These are phyloP conservation scores for Alternaria consortialis DNA, from an alignment of 2,329 filamentous ascomycete species.

Conservation along the genomic window DNA sequence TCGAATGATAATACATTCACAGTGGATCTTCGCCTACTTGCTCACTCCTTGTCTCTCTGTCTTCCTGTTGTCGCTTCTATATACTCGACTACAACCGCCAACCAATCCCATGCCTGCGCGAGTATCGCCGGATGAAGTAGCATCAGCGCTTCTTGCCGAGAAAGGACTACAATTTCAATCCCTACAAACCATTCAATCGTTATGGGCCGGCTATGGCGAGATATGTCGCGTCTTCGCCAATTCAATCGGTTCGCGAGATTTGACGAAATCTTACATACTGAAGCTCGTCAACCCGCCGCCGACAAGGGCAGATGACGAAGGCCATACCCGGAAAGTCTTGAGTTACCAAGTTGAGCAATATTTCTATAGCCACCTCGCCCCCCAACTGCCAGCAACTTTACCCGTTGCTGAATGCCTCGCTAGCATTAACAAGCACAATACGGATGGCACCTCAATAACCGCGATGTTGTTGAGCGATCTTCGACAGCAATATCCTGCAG, in stretches of 20 bases:
- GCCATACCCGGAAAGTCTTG: constrained; percentile 71
- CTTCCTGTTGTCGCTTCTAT: constrained; percentile 2
- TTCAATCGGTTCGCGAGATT: constrained; percentile 14
- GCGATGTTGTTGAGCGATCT: constrained; percentile 69
- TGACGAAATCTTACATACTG: constrained; percentile 59
- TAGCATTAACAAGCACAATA: constrained; percentile 53
- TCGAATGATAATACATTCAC: constrained; percentile 8
- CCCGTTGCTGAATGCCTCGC: constrained; percentile 63
- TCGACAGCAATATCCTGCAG: constrained; percentile 62
- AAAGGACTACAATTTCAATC: constrained; percentile 38
- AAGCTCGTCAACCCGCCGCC: constrained; percentile 68
- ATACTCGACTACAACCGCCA: background rate
- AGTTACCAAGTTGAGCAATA: constrained; percentile 73
- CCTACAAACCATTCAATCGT: constrained; percentile 49
- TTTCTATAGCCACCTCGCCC: constrained; percentile 68
- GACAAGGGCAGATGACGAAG: constrained; percentile 60
- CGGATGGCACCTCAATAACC: constrained; percentile 51
- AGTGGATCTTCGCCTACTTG: constrained; percentile 2
- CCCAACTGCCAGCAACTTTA: constrained; percentile 55
- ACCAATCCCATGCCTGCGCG: constrained; percentile 51
- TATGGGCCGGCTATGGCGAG: constrained; percentile 62
- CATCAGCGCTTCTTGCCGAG: constrained; percentile 36
- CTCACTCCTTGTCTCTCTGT: constrained; percentile 3
- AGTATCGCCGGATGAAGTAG: constrained; percentile 29
- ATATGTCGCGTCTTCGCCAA: constrained; percentile 64